A percentile compares a stretch with the other conserved stretches of the same genome.
These are phyloP conservation scores for Symmetrospora coprosmae DNA, from an alignment of 768 basidiomycete genomes.

Conservation along the genomic window DNA sequence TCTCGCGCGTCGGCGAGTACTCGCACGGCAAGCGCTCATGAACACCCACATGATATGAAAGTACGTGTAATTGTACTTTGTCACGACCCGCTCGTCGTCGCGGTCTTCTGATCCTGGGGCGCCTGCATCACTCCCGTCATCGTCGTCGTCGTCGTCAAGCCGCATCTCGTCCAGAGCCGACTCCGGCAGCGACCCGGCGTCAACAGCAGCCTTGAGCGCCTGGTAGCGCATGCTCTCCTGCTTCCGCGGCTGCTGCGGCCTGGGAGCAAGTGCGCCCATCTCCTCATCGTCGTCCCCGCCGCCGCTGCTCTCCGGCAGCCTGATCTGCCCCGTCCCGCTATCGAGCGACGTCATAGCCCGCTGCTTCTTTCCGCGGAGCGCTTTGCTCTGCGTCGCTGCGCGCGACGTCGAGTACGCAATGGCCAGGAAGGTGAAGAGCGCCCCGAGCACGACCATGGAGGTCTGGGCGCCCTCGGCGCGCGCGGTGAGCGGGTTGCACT, in stretches of 20 bases:
- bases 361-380: conserved; percentile 54
- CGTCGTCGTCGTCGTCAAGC: conserved; percentile 48
- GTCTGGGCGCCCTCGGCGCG: conserved; percentile 55
- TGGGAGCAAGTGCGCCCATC: conserved; percentile 49
- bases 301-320: conserved; percentile 47
- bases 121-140: conserved; percentile 38
- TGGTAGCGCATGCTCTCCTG: conserved; percentile 83
- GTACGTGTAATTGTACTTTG: conserved; percentile 95
- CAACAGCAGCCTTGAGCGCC: conserved; percentile 83
- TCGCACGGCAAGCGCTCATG: too few species aligned
- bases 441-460: conserved; percentile 77
- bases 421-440: conserved; percentile 88
- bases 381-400: conserved; percentile 88
- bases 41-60: conserved; percentile 72
- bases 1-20: too few species aligned
- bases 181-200: conserved; percentile 88
- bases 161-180: conserved; percentile 72
- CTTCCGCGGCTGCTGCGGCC: conserved; percentile 28
- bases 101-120: conserved; percentile 52
- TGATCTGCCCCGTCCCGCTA: conserved; percentile 44
- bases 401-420: conserved; percentile 94
- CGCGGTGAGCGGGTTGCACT: conserved; percentile 72
- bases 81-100: conserved; percentile 86
- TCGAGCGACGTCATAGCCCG: conserved; percentile 42
- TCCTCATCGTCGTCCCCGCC: conserved; percentile 37